A percentile compares a stretch with the other conserved stretches of the same genome.
These are phyloP conservation scores for Phyllosticta citribraziliensis DNA, from an alignment of 2,329 filamentous ascomycete genomes.

Conservation along the genomic window DNA sequence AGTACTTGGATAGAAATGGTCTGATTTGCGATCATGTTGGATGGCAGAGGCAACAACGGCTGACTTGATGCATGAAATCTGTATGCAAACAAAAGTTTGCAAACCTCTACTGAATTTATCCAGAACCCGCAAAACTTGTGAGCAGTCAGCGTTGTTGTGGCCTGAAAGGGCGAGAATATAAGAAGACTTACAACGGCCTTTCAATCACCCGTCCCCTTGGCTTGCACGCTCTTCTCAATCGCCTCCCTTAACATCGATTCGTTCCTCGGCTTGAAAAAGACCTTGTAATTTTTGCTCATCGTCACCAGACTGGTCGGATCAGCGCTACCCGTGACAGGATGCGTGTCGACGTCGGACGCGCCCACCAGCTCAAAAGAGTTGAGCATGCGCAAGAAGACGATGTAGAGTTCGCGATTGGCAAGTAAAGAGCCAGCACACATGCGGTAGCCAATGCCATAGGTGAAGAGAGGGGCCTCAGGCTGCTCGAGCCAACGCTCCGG, in stretches of 20 bases:
- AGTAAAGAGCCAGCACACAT: slow-evolving; percentile 58
- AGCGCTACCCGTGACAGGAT: slow-evolving; percentile 49
- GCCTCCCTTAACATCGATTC: slow-evolving; percentile 35
- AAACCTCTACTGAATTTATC: too few relatives aligned
- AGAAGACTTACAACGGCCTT: neutral
- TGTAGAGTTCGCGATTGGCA: slow-evolving; percentile 56
- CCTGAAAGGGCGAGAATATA: too few relatives aligned
- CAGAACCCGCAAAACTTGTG: too few relatives aligned
- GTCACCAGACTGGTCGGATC: slow-evolving; percentile 55
- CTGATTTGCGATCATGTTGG: too few relatives aligned
- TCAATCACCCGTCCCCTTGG: slow-evolving; percentile 6
- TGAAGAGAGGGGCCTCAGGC: slow-evolving; percentile 54
- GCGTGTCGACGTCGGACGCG: slow-evolving; percentile 43
- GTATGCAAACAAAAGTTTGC: too few relatives aligned
- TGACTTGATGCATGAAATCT: too few relatives aligned
- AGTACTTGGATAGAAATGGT: too few relatives aligned
- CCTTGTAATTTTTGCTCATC: slow-evolving; percentile 49
- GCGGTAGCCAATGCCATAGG: slow-evolving; percentile 55
- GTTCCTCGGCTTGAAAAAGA: slow-evolving; percentile 48
- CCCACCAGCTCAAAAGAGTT: slow-evolving; percentile 51
- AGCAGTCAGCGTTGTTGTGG: too few relatives aligned
- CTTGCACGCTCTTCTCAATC: slow-evolving; percentile 16
- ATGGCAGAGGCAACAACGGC: too few relatives aligned
- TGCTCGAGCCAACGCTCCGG: slow-evolving; percentile 55
- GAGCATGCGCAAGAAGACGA: slow-evolving; percentile 53